Percentiles rank a stretch among this genome's conserved stretches.
phyloP scores from a whole-genome alignment of 2,329 filamentous ascomycete genomes.

The Rhynchosporium secalis region DNA sequence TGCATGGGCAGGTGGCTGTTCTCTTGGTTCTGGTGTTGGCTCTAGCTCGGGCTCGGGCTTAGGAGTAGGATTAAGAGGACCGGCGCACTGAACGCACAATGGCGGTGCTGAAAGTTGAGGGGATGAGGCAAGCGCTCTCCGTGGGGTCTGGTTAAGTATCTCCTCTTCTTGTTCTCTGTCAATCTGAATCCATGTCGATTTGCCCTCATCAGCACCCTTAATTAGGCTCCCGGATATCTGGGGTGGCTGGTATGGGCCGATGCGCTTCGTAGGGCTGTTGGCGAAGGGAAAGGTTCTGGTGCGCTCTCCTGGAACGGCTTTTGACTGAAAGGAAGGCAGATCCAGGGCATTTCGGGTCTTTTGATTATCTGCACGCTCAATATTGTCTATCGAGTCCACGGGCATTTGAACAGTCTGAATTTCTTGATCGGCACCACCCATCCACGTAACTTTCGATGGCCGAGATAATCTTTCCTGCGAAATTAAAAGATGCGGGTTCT shows the following conservation, averaged over 20 bases:
- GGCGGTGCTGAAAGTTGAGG: neutral
- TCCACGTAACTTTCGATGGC: slow-evolving; percentile 15
- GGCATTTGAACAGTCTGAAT: slow-evolving; percentile 10
- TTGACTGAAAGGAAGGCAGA: slow-evolving; percentile 8
- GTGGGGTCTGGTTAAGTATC: neutral
- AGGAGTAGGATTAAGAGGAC: neutral
- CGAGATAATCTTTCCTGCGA: slow-evolving; percentile 8
- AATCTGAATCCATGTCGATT: neutral
- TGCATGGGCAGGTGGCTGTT: slow-evolving; percentile 8
- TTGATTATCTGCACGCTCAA: neutral
- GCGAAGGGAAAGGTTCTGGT: slow-evolving; percentile 18
- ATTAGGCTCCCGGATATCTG: neutral
- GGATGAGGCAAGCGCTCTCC: neutral
- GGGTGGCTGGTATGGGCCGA: slow-evolving; percentile 8
- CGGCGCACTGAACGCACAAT: slow-evolving; percentile 10
- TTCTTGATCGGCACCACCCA: slow-evolving; percentile 10
- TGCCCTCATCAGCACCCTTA: slow-evolving; percentile 16
- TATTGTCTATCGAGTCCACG: neutral
- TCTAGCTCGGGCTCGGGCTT: neutral
- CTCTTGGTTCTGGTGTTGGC: neutral
- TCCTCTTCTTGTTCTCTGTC: neutral
- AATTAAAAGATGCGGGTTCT: neutral
- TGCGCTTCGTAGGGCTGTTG: neutral
- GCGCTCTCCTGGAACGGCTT: slow-evolving; percentile 6
- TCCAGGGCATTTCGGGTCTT: neutral